These are phyloP conservation scores for Pseudozyma sp. DNA, from an alignment of 1,284 basidiomycete species.

Conservation along the genomic window DNA sequence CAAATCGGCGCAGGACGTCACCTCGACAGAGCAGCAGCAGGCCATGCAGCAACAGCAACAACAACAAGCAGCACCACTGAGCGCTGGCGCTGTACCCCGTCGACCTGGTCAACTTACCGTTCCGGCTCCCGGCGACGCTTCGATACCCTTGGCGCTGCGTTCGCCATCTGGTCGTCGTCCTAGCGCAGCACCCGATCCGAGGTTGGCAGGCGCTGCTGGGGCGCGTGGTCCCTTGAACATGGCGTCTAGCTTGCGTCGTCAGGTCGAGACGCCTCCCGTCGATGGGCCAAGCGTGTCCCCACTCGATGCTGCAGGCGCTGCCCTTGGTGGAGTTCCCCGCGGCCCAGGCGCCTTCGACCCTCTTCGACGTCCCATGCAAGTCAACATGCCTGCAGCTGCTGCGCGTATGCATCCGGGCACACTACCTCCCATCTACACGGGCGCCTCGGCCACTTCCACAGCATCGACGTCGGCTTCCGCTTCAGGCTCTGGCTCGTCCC, in stretches of 20 bases:
- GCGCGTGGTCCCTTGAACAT: slow-evolving; percentile 33
- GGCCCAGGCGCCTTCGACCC: slow-evolving; percentile 49
- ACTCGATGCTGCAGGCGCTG: slow-evolving; percentile 35
- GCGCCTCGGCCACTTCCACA: slow-evolving; percentile 12
- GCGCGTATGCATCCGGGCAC: slow-evolving; percentile 24
- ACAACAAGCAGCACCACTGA: slow-evolving; percentile 1
- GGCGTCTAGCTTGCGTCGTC: slow-evolving; percentile 57
- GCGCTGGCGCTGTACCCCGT: slow-evolving; percentile 7
- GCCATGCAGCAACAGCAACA: slow-evolving; percentile 8
- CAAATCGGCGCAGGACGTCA: slow-evolving; percentile 2
- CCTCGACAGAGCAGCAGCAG: background rate
- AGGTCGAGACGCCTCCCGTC: slow-evolving; percentile 52
- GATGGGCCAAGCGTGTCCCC: slow-evolving; percentile 13
- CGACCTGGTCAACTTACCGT: slow-evolving; percentile 37
- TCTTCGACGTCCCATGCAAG: slow-evolving; percentile 31
- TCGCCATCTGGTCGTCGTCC: slow-evolving; percentile 56
- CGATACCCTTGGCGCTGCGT: slow-evolving; percentile 47
- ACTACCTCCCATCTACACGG: slow-evolving; percentile 39
- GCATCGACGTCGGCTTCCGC: slow-evolving; percentile 11
- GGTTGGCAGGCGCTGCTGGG: slow-evolving; percentile 17
- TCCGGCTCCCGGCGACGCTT: slow-evolving; percentile 24
- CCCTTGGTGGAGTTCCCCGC: slow-evolving; percentile 8
- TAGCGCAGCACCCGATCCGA: slow-evolving; percentile 55
- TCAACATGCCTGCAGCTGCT: slow-evolving; percentile 10
- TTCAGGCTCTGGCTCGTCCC: slow-evolving; percentile 29